Evolutionary conservation across 179 eudicot genomes (phyloP).

Genomic region (Camellia oleifera): DNA sequence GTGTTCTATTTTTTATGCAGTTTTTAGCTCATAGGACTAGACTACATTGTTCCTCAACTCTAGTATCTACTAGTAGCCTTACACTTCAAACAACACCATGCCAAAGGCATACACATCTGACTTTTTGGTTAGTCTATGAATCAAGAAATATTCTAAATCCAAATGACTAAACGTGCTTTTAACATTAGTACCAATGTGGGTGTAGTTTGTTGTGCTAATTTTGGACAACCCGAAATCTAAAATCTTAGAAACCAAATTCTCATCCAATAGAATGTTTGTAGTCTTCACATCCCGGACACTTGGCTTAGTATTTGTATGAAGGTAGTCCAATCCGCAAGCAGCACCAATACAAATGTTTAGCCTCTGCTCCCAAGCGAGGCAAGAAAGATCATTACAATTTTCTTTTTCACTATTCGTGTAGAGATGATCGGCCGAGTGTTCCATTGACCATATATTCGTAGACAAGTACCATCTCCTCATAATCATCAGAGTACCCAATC

Average conservation of each 20-base stretch:
- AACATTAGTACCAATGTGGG: neutral
- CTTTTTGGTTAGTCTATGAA: neutral
- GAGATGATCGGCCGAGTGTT: constrained; percentile 26
- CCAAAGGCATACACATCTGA: constrained; percentile 14
- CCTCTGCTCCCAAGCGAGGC: constrained; percentile 26
- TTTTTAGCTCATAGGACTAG: constrained; percentile 18
- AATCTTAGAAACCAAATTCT: constrained; percentile 15
- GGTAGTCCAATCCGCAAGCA: constrained; percentile 30
- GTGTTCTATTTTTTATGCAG: constrained; percentile 6
- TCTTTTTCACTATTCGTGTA: constrained; percentile 5
- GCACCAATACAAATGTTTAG: constrained; percentile 30
- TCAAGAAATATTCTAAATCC: constrained; percentile 10
- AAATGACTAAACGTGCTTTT: constrained; percentile 12
- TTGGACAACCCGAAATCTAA: neutral
- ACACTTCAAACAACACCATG: constrained; percentile 12
- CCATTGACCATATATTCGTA: constrained; percentile 22
- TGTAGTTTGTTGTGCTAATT: neutral
- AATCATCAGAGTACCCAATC: too few relatives aligned
- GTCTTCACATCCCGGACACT: constrained; percentile 23
- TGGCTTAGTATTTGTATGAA: constrained; percentile 15
- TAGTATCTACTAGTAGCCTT: constrained; percentile 19
- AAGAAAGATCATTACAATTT: neutral
- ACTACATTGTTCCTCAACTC: constrained; percentile 6
- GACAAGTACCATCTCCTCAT: too few relatives aligned
- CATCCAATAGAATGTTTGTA: constrained; percentile 23